Conservation (phyloP, 1,139 yeast species). For the Yamadazyma atlantica region DNA sequence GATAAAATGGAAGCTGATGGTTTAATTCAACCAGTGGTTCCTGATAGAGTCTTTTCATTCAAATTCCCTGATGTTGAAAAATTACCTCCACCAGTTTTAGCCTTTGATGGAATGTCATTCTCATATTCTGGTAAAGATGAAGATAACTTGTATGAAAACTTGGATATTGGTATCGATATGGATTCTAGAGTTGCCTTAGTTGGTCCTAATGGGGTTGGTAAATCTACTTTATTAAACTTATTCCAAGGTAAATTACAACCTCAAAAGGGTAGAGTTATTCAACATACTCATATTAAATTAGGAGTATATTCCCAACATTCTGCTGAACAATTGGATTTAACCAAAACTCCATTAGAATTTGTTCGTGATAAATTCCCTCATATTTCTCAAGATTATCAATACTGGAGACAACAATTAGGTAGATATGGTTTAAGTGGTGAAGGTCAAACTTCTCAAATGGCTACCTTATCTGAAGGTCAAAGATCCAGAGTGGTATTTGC, state of each 20-base stretch:
- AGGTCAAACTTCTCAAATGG: slow-evolving; percentile 98
- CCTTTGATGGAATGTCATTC: slow-evolving; percentile 93
- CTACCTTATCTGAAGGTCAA: slow-evolving; percentile 97
- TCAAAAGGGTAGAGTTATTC: slow-evolving; percentile 91
- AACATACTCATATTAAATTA: slow-evolving; percentile 95
- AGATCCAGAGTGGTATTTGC: slow-evolving; percentile 99
- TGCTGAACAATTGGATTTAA: slow-evolving; percentile 94
- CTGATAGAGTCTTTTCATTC: slow-evolving; percentile 91
- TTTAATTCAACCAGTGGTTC: slow-evolving; percentile 87
- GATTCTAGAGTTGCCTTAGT: slow-evolving; percentile 97
- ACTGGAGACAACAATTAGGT: slow-evolving; percentile 98
- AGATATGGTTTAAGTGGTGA: slow-evolving; percentile 99
- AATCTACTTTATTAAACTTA: slow-evolving; percentile 89
- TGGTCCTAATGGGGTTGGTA: slow-evolving; percentile 99
- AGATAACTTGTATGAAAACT: slow-evolving; percentile 83
- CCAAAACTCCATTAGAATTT: slow-evolving; percentile 92
- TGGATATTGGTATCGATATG: slow-evolving; percentile 99
- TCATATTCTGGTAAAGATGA: slow-evolving; percentile 86
- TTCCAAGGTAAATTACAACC: slow-evolving; percentile 94
- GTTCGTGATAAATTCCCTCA: slow-evolving; percentile 90
- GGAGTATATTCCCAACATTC: slow-evolving; percentile 99
- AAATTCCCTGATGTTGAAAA: slow-evolving; percentile 95
- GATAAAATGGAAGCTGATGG: slow-evolving; percentile 99
- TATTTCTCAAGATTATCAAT: slow-evolving; percentile 96
- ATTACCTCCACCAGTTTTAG: slow-evolving; percentile 97